Evolutionary conservation across 2,329 filamentous ascomycete genomes (phyloP), one percentile per base, ranked within the genome.

Genomic region (Pseudocercospora musae): DNA sequence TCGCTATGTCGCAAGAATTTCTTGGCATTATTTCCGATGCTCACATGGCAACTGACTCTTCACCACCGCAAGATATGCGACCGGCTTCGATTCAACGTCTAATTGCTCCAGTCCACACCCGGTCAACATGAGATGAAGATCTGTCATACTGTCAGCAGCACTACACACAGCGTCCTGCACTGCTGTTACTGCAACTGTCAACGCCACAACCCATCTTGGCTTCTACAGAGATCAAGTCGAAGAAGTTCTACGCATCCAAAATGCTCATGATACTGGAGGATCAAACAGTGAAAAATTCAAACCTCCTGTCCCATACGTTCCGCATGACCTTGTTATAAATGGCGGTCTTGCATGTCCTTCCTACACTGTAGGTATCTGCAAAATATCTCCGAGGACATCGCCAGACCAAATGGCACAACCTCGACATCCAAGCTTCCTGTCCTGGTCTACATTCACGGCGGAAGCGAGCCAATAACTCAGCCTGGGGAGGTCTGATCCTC

Each of bases 401-500:
- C 66, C 13, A 54, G 67, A 15, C 69, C 70, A 0, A 68, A 66
- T 58, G 68, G 66, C 6, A 69, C 68, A 3, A 57, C 29, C 0
- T 23, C 55, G 1, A 70, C 73, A 29, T 66, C 68, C 13, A 69
- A 66, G 18, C 67, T 78, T 13, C 78, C 78, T 2, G 78, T 80
- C 2, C 68, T 79, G 68, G 72, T 71, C 63, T 74, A 50, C 68
- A 70, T 72, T 11, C 66, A 71, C 46, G 71, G 71, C 11, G 79
- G 79, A 18, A 61, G 62, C 44, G 74, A 77, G 49, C 71, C 75
- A 15, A 73, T 75, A 3, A 75, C 72, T 33, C 68, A 75, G 37
- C 81, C 81, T 0, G 80, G 81, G n/a, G n/a, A 67, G 79, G 76
- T 0, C 65, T 84, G 57, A 75, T 84, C 9, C 67, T 73, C 15